Evolutionary conservation across 176 grass and related monocot genomes (phyloP).

Genomic region (Eleusine indica): DNA sequence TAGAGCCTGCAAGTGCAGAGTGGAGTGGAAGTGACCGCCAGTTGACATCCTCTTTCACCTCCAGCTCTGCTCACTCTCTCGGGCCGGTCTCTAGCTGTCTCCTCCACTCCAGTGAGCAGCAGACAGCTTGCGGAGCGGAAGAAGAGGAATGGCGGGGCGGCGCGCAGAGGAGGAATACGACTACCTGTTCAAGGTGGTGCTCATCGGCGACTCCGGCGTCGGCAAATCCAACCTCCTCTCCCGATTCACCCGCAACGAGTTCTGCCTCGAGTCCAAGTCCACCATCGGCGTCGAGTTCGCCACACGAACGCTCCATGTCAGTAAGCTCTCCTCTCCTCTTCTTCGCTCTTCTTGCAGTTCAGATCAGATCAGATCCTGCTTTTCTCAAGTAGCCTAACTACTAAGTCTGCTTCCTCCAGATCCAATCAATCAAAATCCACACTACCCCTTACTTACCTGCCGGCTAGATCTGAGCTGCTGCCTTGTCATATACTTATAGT

Average conservation of each 20-base stretch:
- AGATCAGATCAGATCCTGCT: neutral
- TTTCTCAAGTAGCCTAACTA: neutral
- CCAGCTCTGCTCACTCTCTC: accelerated
- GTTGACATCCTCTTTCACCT: neutral
- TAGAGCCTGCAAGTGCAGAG: too few species aligned
- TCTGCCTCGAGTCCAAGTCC: conserved; percentile 98
- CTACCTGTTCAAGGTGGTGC: conserved; percentile 91
- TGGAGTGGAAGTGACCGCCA: neutral
- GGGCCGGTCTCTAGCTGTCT: neutral
- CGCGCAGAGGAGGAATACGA: conserved; percentile 86
- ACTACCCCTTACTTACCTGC: neutral
- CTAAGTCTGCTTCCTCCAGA: neutral
- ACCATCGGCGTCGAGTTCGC: conserved; percentile 99
- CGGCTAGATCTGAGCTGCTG: neutral
- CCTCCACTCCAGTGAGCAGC: neutral
- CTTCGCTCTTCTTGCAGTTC: neutral
- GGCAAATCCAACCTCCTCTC: conserved; percentile 91
- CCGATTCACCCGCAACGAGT: conserved; percentile 88
- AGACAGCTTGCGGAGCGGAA: too few species aligned
- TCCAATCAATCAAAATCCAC: neutral
- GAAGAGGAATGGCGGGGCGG: conserved; percentile 41
- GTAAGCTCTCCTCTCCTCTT: neutral
- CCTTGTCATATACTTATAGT: neutral
- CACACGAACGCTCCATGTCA: conserved; percentile 54
- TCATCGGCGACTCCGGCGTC: conserved; percentile 87